These are phyloP conservation scores for Ballota nigra DNA, from an alignment of 257 asterid species.

Conservation along the genomic window DNA sequence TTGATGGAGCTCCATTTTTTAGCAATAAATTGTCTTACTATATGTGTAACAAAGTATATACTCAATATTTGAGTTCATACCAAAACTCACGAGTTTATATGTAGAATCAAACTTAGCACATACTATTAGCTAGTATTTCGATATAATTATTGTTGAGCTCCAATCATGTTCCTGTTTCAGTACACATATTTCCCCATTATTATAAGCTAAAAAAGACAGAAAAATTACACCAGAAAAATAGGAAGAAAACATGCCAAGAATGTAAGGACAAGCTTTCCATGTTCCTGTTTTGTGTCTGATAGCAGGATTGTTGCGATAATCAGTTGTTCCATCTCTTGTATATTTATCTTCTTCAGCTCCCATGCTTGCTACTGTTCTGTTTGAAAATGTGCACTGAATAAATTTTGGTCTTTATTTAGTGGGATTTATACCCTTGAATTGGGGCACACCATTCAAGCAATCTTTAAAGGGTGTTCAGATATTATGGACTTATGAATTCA, in stretches of 20 bases:
- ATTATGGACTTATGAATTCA: conserved; percentile 19
- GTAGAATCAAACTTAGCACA: too few relatives aligned
- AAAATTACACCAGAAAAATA: background rate
- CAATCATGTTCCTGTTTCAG: conserved; percentile 50
- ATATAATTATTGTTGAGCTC: too few relatives aligned
- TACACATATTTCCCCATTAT: background rate
- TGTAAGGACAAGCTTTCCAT: conserved; percentile 80
- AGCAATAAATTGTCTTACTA: too few relatives aligned
- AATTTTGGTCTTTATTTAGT: too few relatives aligned
- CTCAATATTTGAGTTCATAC: too few relatives aligned
- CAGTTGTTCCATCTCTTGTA: conserved; percentile 61
- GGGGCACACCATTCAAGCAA: conserved; percentile 31
- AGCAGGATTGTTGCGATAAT: conserved; percentile 54
- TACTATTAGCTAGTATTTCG: too few relatives aligned
- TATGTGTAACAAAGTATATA: too few relatives aligned
- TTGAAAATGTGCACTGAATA: background rate
- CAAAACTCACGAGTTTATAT: too few relatives aligned
- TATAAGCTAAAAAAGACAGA: background rate
- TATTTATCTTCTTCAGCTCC: conserved; percentile 35
- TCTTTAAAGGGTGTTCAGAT: background rate
- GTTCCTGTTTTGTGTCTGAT: conserved; percentile 52
- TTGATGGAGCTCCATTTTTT: too few relatives aligned
- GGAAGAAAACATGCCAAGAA: conserved; percentile 42
- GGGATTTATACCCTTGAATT: background rate
- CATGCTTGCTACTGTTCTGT: background rate